A percentile compares a stretch with the other conserved stretches of the same genome.
Conservation (phyloP, 1,284 basidiomycete species). For the Ceratobasidium sp. region DNA sequence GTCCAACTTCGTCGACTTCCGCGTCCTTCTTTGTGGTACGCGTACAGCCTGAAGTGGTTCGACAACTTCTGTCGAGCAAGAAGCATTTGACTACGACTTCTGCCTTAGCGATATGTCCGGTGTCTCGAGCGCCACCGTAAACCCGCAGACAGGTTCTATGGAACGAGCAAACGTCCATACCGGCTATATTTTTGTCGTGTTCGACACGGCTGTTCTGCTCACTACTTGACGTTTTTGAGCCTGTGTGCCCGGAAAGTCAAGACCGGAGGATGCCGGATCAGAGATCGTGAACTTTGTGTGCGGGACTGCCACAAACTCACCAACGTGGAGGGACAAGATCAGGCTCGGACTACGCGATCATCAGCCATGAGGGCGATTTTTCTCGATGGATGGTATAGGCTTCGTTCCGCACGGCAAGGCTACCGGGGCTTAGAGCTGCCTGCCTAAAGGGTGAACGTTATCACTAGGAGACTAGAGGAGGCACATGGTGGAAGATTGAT, state of each 20-base stretch:
- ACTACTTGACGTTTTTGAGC: neutral
- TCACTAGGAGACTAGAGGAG: neutral
- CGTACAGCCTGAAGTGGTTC: neutral
- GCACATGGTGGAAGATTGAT: conserved; percentile 26
- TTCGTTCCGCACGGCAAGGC: conserved; percentile 1
- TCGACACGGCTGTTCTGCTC: neutral
- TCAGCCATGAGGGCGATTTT: conserved; percentile 10
- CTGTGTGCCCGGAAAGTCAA: neutral
- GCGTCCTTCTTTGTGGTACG: too few species aligned
- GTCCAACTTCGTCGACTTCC: too few species aligned
- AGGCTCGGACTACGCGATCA: conserved; percentile 8
- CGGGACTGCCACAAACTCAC: neutral
- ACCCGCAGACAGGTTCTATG: conserved; percentile 4
- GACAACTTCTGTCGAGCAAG: conserved; percentile 1
- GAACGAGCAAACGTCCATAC: neutral
- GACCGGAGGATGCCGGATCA: conserved; percentile 29
- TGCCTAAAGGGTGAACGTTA: conserved; percentile 9
- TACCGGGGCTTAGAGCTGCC: neutral
- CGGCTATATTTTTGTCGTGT: neutral
- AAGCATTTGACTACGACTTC: conserved; percentile 14
- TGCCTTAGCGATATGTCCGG: conserved; percentile 2
- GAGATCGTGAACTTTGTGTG: conserved; percentile 8
- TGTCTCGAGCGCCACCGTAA: neutral
- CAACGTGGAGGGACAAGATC: conserved; percentile 16
- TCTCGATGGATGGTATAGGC: conserved; percentile 10